Conservation (phyloP, 2,329 filamentous ascomycete genomes). For the Proliferodiscus dingleyae region DNA sequence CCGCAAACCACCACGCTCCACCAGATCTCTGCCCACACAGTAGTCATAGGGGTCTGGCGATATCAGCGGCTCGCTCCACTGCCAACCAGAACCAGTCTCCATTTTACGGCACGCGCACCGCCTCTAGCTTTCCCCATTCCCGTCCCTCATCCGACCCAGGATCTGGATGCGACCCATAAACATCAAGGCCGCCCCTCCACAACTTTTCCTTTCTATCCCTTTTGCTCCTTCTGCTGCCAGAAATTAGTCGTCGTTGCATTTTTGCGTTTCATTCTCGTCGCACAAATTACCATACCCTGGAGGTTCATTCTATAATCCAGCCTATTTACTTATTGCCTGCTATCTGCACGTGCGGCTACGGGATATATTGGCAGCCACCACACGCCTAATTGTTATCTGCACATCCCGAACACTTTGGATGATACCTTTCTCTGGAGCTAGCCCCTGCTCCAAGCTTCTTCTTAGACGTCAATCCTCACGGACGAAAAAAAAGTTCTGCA, state of each 20-base stretch:
- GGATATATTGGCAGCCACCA: constrained; percentile 20
- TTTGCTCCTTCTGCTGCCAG: constrained; percentile 11
- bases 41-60: constrained; percentile 17
- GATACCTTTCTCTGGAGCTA: constrained; percentile 9
- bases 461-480: constrained; percentile 24
- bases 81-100: constrained; percentile 20
- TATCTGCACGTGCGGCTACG: constrained; percentile 20
- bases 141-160: constrained; percentile 14
- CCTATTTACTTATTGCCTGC: constrained; percentile 14
- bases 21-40: constrained; percentile 10
- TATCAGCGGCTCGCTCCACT: constrained; percentile 18
- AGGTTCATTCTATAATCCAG: constrained; percentile 19
- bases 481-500: constrained; percentile 12
- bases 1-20: constrained; percentile 8
- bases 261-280: constrained; percentile 15
- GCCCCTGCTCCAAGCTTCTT: constrained; percentile 9
- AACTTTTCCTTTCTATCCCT: constrained; percentile 13
- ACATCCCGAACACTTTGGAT: constrained; percentile 11
- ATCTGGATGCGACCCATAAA: constrained; percentile 18
- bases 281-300: constrained; percentile 25
- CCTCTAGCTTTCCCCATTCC: constrained; percentile 20
- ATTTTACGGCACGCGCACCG: constrained; percentile 17
- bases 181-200: constrained; percentile 8
- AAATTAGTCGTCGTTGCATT: constrained; percentile 15
- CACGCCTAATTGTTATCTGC: constrained; percentile 16